Evolutionary conservation across 345 rosid species (phyloP).

Genomic region (Aethionema arabicum): DNA sequence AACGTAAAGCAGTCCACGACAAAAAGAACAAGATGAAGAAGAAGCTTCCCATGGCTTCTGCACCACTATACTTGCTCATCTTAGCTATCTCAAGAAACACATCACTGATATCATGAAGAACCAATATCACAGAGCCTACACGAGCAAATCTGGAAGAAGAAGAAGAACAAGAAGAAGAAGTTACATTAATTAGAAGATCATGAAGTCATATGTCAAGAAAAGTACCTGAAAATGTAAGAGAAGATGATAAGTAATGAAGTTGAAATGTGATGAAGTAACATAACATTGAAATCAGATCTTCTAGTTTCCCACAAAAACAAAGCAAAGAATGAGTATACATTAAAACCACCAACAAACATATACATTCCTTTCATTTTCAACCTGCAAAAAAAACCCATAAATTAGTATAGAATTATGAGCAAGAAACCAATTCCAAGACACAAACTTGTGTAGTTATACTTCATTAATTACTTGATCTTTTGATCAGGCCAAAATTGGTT

Average conservation of each 20-base stretch:
- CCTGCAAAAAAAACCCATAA: slow-evolving; percentile 32
- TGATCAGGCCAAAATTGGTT: slow-evolving; percentile 79
- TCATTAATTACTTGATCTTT: slow-evolving; percentile 57
- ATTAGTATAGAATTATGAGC: too few species aligned
- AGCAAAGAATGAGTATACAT: slow-evolving; percentile 64
- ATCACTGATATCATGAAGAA: slow-evolving; percentile 72
- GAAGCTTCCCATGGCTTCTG: slow-evolving; percentile 48
- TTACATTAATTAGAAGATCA: background rate
- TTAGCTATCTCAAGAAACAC: slow-evolving; percentile 70
- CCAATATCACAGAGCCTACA: slow-evolving; percentile 61
- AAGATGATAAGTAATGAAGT: slow-evolving; percentile 48
- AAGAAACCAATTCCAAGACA: too few species aligned
- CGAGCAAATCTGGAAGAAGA: slow-evolving; percentile 55
- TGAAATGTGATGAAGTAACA: slow-evolving; percentile 71
- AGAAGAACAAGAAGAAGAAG: slow-evolving; percentile 15
- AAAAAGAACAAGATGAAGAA: slow-evolving; percentile 48
- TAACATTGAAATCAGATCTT: slow-evolving; percentile 61
- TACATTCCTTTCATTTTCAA: slow-evolving; percentile 68
- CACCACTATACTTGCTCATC: slow-evolving; percentile 74
- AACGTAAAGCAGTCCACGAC: slow-evolving; percentile 55
- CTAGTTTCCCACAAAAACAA: slow-evolving; percentile 84
- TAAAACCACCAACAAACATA: slow-evolving; percentile 66
- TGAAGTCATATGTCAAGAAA: background rate
- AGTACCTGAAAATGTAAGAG: slow-evolving; percentile 69
- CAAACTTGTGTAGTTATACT: too few species aligned